Conservation (phyloP, 352 stramenopile species). For the Salisapilia sapeloensis region DNA sequence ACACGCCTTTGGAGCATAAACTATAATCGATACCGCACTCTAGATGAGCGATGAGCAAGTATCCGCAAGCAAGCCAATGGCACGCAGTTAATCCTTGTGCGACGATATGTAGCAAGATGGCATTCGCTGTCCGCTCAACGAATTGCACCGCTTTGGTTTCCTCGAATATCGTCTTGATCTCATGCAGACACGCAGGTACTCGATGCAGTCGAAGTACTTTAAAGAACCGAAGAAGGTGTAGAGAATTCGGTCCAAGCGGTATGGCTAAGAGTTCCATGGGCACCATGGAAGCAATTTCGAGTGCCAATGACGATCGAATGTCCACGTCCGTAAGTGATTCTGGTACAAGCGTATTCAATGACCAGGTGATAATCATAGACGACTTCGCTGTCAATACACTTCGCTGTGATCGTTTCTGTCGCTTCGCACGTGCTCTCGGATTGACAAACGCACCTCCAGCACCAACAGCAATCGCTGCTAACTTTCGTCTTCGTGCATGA, state of each 20-base stretch:
- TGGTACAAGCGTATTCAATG: conserved; percentile 44
- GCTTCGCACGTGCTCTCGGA: conserved; percentile 5
- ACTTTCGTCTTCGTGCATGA: conserved; percentile 11
- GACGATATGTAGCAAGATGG: conserved; percentile 28
- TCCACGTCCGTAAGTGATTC: conserved; percentile 6
- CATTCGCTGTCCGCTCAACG: conserved; percentile 37
- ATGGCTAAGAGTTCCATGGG: conserved; percentile 30
- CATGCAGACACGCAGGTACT: conserved; percentile 15
- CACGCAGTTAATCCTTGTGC: conserved; percentile 19
- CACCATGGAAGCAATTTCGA: conserved; percentile 27
- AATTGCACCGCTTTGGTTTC: conserved; percentile 18
- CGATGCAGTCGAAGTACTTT: conserved; percentile 45
- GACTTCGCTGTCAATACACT: conserved; percentile 5
- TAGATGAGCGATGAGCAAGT: conserved; percentile 46
- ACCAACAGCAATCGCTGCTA: conserved; percentile 16
- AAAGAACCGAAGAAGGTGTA: conserved; percentile 30
- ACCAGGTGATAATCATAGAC: conserved; percentile 27
- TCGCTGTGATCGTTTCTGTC: conserved; percentile 1
- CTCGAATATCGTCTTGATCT: conserved; percentile 29
- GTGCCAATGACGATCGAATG: conserved; percentile 16
- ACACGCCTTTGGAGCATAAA: conserved; percentile 17
- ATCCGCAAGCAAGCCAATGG: conserved; percentile 42
- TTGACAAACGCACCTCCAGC: conserved; percentile 5
- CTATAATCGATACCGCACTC: conserved; percentile 46
- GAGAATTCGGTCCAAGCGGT: conserved; percentile 18